Conservation (phyloP, 148 eudicot species). For the Rhododendron vialii region DNA sequence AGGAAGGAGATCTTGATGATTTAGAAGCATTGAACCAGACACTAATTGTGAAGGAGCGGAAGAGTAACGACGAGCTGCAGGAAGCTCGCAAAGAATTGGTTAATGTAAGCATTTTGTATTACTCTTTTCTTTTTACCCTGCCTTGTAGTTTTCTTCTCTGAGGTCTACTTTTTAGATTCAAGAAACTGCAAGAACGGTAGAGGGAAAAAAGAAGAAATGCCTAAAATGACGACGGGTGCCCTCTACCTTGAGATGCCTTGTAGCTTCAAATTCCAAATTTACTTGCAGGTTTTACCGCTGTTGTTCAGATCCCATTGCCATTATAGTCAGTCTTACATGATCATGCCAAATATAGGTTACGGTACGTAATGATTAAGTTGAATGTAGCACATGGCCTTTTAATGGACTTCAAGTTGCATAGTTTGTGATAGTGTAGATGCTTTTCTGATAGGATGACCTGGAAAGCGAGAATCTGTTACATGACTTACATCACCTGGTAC, state of each 20-base stretch:
- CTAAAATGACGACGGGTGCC: too few species aligned
- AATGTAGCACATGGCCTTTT: background rate
- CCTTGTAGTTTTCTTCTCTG: background rate
- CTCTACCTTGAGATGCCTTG: background rate
- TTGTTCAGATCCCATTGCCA: background rate
- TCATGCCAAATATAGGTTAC: background rate
- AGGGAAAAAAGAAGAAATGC: background rate
- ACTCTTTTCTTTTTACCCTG: background rate
- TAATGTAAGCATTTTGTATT: constrained; percentile 42
- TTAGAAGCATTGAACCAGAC: constrained; percentile 75
- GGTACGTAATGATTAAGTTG: background rate
- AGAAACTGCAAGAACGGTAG: background rate
- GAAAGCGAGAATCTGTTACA: background rate
- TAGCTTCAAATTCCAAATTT: background rate
- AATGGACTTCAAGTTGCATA: background rate
- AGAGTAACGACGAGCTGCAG: constrained; percentile 83
- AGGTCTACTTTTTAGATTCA: too few species aligned
- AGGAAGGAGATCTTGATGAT: constrained; percentile 61
- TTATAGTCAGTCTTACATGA: background rate
- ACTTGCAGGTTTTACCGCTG: background rate
- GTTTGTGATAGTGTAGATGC: background rate
- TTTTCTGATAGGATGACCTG: background rate
- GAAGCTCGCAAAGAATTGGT: constrained; percentile 93
- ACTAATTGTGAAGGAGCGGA: constrained; percentile 73
- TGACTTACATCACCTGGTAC: too few species aligned